These are phyloP conservation scores for Melampsora americana DNA, from an alignment of 1,284 basidiomycete species.

Conservation along the genomic window DNA sequence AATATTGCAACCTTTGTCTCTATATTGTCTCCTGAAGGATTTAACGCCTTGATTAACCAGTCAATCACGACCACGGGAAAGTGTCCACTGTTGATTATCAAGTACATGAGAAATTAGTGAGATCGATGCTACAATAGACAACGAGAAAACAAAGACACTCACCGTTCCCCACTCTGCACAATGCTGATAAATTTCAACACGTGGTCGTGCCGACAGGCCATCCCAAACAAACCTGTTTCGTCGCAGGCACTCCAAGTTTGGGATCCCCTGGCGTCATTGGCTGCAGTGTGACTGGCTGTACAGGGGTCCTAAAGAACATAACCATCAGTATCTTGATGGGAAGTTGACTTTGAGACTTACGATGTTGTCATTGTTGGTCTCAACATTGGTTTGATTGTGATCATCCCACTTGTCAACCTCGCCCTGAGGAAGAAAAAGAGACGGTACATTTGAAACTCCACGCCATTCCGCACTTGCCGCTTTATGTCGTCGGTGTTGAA, in stretches of 20 bases:
- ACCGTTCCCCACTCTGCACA: too few relatives aligned
- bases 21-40: too few relatives aligned
- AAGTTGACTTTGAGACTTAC: background rate
- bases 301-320: background rate
- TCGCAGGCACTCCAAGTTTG: conserved; percentile 18
- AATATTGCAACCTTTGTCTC: too few relatives aligned
- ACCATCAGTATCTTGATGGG: background rate
- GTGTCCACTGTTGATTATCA: too few relatives aligned
- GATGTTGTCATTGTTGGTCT: background rate
- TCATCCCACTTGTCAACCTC: background rate
- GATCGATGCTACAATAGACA: too few relatives aligned
- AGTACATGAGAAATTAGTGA: too few relatives aligned
- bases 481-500: background rate
- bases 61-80: too few relatives aligned
- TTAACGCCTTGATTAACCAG: too few relatives aligned
- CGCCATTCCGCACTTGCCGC: conserved; percentile 4
- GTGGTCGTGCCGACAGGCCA: too few relatives aligned
- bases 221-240: conserved; percentile 23
- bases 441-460: background rate
- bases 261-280: background rate
- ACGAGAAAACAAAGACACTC: background rate
- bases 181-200: too few relatives aligned
- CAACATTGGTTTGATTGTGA: background rate
- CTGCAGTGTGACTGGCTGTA: background rate
- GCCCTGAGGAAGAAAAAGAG: background rate